Base-by-base conservation (phyloP, 148 eudicot species). In the Linanthus parryae region DNA sequence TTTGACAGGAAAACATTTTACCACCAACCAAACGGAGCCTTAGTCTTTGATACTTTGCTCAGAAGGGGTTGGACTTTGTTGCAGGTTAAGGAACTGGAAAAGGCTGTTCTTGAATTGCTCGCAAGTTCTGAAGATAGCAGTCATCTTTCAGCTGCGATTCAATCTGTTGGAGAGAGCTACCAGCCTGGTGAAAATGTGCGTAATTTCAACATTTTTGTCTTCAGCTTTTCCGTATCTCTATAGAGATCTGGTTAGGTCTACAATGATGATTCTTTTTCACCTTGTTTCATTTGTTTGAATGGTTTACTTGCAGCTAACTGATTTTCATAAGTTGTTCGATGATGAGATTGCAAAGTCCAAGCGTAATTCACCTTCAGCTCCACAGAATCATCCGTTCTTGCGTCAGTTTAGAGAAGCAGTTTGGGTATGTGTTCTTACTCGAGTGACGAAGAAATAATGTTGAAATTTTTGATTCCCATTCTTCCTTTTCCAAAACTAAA, bases 81-180 rank as follows among this genome's bases (percentile, higher is more conserved):
- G 44, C 76, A 91, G 95, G 92, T 91, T 42, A 83, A 81, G 63
- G 67, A 80, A 61, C 83, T 91, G 39, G 94, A 91, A 74, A 64
- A 65, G 42, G 79, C 67, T 23, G 65, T 72, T 73, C 26, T 81
- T 56, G 56, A 80, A 33, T 63, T 91, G 67, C 21, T 81, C 72
- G 56, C 48, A 65, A 68, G 69, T 58, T 65, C 75, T 44, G 88
- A 81, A 31, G 86, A 91, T 27, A 69, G 77, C 63, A 31, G 66
- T n/a, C 54, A 67, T 69, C 70, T 83, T 52, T 78, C 80, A 38
- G 49, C 49, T 12, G 86, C 79, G 29, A 59, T 83, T 56, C 73
- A 83, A 39, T 72, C 80, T 19, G 58, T 81, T 56, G 86, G 80
- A 54, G 62, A 64, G 18, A 53, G 50, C 27, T 91, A 83, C 55